Evolutionary conservation across 768 basidiomycete species (phyloP).

Genomic region (Cystobasidiopsis lactophilus): DNA sequence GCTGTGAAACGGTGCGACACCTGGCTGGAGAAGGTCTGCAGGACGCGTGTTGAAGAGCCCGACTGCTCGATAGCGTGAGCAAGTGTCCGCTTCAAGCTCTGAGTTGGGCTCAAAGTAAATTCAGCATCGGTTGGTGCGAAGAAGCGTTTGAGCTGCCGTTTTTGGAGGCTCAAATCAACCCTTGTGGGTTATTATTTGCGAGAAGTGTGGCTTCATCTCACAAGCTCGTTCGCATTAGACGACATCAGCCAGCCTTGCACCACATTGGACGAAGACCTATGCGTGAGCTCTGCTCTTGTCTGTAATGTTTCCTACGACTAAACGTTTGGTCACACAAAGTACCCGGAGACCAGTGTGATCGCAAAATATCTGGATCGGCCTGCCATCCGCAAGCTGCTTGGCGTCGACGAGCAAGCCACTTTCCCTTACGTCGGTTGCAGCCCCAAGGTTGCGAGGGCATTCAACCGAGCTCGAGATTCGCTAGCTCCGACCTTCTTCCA

Average conservation of each 20-base stretch:
- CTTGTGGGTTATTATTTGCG: background rate
- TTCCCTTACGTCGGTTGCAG: no score
- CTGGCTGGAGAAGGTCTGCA: slow-evolving; percentile 4
- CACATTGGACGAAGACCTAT: background rate
- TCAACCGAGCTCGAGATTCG: background rate
- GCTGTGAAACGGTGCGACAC: background rate
- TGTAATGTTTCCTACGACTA: background rate
- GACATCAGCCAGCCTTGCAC: background rate
- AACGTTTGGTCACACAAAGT: background rate
- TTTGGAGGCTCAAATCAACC: slow-evolving; percentile 1
- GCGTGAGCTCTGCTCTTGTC: background rate
- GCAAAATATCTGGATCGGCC: background rate
- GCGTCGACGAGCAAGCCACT: no score
- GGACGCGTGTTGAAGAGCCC: background rate
- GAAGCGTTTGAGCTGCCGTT: background rate
- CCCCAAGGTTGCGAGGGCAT: background rate
- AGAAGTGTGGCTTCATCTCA: background rate
- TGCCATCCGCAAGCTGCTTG: background rate
- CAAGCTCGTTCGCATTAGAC: background rate
- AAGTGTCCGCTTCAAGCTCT: no score
- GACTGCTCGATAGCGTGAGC: no score
- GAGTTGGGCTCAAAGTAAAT: no score
- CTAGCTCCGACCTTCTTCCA: slow-evolving; percentile 3
- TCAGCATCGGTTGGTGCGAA: background rate
- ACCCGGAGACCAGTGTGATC: slow-evolving; percentile 2